A percentile compares a stretch with the other conserved stretches of the same genome.
Conservation (phyloP, 2,329 filamentous ascomycete genomes). For the Aspergillus ochraceoroseus region DNA sequence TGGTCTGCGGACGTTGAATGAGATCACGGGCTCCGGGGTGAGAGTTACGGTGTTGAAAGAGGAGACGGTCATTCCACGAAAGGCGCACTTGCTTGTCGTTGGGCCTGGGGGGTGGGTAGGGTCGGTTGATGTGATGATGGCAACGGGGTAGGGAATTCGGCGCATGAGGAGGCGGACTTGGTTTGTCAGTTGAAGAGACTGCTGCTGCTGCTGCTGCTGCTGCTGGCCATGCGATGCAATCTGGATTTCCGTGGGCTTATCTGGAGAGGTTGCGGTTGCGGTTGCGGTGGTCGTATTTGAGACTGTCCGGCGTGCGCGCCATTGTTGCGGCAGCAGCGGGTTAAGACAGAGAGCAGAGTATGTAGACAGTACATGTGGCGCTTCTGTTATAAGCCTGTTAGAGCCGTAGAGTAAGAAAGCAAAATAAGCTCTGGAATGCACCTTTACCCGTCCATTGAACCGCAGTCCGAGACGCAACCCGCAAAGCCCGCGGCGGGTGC, state of each 20-base stretch:
- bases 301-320: too few relatives aligned
- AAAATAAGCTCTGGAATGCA: neutral
- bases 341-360: too few relatives aligned
- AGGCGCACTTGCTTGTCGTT: conserved; percentile 18
- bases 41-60: conserved; percentile 58
- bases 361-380: too few relatives aligned
- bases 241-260: conserved; percentile 11
- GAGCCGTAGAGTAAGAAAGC: neutral
- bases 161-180: conserved; percentile 49
- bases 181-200: conserved; percentile 8
- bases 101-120: conserved; percentile 19
- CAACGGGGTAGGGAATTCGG: conserved; percentile 53
- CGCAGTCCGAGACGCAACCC: conserved; percentile 19
- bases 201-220: conserved; percentile 4
- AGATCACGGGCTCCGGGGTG: conserved; percentile 52
- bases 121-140: conserved; percentile 50
- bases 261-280: too few relatives aligned
- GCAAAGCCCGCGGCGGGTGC: conserved; percentile 18
- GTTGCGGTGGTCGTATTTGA: too few relatives aligned
- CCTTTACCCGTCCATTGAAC: conserved; percentile 10
- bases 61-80: conserved; percentile 55
- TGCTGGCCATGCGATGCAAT: conserved; percentile 1
- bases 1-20: conserved; percentile 57
- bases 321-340: too few relatives aligned
- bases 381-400: too few relatives aligned